These are phyloP conservation scores for Cyberlindnera veronae DNA, from an alignment of 805 yeast species.

Conservation along the genomic window DNA sequence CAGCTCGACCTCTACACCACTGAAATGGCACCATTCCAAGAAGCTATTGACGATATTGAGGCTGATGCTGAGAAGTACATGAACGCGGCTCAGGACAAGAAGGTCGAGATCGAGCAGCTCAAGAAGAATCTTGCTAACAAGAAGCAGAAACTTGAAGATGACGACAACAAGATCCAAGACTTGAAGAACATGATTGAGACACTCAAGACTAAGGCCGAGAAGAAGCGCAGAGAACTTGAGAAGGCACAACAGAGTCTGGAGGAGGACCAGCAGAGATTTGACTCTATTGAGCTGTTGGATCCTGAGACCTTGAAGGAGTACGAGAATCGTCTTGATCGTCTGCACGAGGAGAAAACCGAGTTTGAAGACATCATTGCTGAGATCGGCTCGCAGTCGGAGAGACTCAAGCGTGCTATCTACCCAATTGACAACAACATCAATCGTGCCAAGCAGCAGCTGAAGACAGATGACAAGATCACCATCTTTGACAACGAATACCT, in stretches of 20 bases:
- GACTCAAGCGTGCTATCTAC: conserved; percentile 32
- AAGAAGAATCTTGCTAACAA: conserved; percentile 29
- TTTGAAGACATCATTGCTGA: conserved; percentile 40
- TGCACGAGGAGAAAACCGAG: conserved; percentile 29
- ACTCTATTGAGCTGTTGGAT: conserved; percentile 6
- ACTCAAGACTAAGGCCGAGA: conserved; percentile 14
- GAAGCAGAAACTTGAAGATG: conserved; percentile 33
- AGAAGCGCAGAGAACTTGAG: conserved; percentile 35
- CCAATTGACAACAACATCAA: conserved; percentile 29
- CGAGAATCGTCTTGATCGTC: conserved; percentile 19
- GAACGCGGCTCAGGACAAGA: conserved; percentile 28
- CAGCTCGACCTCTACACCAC: conserved; percentile 28
- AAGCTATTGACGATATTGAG: conserved; percentile 19
- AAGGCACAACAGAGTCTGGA: conserved; percentile 27
- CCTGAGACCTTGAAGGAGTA: conserved; percentile 3
- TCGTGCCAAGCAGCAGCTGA: conserved; percentile 19
- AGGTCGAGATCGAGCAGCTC: conserved; percentile 9
- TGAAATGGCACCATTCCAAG: conserved; percentile 22
- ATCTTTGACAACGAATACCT: conserved; percentile 35
- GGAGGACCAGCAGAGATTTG: conserved; percentile 24
- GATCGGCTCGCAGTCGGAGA: conserved; percentile 39
- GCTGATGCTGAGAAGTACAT: conserved; percentile 28
- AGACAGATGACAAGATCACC: conserved; percentile 49
- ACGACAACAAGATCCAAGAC: conserved; percentile 1
- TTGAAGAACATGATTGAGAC: neutral